Evolutionary conservation across 2,329 filamentous ascomycete species (phyloP), one percentile per base, ranked within the genome.

Genomic region (Nannizziopsis arthrosporioides): DNA sequence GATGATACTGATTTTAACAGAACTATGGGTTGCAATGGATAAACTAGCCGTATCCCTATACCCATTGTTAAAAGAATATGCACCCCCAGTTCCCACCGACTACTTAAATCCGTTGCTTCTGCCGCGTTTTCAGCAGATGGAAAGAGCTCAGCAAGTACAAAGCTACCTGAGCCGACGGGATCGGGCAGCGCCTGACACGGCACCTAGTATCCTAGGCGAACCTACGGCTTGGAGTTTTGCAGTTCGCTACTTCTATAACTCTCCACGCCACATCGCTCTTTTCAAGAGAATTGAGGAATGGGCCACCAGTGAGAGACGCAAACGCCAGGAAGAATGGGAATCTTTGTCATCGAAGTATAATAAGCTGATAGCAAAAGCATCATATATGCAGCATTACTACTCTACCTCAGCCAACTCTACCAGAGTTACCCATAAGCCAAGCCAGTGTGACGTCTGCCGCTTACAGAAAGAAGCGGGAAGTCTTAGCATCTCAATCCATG

Each of bases 21-120:
- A 81, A 47, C 57, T 82, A 0, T 83, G 79, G 80, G 57, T 76
- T 5, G 75, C 73, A 0, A 70, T 73, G 27, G 78, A 82, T 52
- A 72, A 63, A 41, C 62, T 66, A 1, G 70, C 71, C 1, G 61
- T 67, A 1, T 9, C 45, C 1, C 49, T 61, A 0, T 62, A 67
- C n/a, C 62, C 68, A 0, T 51, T 76, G 4, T 55, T 82, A 0
- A 6, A 5, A 0, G 58, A 75, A 0, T 82, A 77, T 51, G 57
- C 67, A 5, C 65, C 72, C 0, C 69, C 69, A 3, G 57, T 82
- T 0, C 65, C 68, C 0, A 8, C 44, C 0, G 31, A 52, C 0
- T 45, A 73, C 0, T 64, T 75, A 2, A 60, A 72, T 15, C 65
- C 61, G 1, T 62, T 81, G 0, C 44, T 73, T 0, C 58, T 81